These are phyloP conservation scores for Phytophthora citrophthora DNA, from an alignment of 352 stramenopile genomes.

Conservation along the genomic window DNA sequence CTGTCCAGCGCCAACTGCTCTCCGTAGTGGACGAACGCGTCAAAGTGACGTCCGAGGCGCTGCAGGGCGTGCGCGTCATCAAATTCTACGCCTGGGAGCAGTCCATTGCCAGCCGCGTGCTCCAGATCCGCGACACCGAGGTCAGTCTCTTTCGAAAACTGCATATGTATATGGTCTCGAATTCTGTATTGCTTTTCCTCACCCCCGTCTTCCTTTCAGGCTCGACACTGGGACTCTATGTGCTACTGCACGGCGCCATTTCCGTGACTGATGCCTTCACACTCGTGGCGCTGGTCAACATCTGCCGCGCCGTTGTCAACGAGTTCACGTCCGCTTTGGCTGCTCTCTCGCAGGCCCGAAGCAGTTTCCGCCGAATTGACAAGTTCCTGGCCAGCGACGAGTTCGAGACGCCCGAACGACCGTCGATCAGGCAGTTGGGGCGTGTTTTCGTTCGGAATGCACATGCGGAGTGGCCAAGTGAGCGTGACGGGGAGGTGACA, in stretches of 20 bases:
- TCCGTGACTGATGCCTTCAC: slow-evolving; percentile 58
- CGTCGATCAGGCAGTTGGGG: slow-evolving; percentile 2
- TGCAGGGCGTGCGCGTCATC: slow-evolving; percentile 86
- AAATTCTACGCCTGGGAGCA: slow-evolving; percentile 90
- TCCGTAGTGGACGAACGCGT: slow-evolving; percentile 71
- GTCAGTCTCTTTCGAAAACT: slow-evolving; percentile 57
- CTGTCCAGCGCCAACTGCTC: slow-evolving; percentile 22
- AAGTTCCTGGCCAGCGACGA: slow-evolving; percentile 35
- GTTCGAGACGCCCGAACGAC: slow-evolving; percentile 3
- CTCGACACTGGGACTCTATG: slow-evolving; percentile 48
- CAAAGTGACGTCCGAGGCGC: slow-evolving; percentile 92
- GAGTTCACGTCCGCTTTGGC: slow-evolving; percentile 37
- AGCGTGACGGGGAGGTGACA: not conserved
- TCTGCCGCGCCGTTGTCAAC: slow-evolving; percentile 34
- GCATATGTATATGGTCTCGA: slow-evolving; percentile 58
- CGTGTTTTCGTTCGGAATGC: slow-evolving; percentile 21
- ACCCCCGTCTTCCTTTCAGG: slow-evolving; percentile 51
- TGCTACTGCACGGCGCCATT: slow-evolving; percentile 42
- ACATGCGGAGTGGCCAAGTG: slow-evolving; percentile 24
- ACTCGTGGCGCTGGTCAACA: slow-evolving; percentile 44
- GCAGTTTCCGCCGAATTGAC: slow-evolving; percentile 36
- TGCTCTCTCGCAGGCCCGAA: slow-evolving; percentile 30
- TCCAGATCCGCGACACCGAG: slow-evolving; percentile 46
- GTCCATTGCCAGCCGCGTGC: slow-evolving; percentile 41
- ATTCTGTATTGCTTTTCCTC: slow-evolving; percentile 58